A percentile compares a stretch with the other conserved stretches of the same genome.
Evolutionary conservation across 331 rosid genomes (phyloP).

Genomic region (Phaseolus coccineus): DNA sequence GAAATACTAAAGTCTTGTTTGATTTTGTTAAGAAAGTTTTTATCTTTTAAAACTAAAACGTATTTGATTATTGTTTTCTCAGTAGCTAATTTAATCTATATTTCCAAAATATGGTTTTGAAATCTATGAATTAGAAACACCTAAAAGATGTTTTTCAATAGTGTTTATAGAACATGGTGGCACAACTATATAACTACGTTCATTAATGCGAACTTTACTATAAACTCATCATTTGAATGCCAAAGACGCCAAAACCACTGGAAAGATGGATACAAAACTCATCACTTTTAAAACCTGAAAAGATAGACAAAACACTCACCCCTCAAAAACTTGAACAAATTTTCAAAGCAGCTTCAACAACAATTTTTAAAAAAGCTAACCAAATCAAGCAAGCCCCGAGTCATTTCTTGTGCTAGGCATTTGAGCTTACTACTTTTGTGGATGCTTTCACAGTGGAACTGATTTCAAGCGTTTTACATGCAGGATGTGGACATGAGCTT

Average conservation of each 20-base stretch:
- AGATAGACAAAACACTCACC: not conserved
- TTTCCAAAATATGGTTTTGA: no score
- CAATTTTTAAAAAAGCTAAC: not conserved
- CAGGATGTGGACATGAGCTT: constrained; percentile 87
- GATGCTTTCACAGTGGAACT: constrained; percentile 11
- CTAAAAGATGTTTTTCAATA: no score
- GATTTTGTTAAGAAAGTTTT: no score
- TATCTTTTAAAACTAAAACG: no score
- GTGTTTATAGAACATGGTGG: no score
- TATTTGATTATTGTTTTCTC: no score
- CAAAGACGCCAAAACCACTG: not conserved
- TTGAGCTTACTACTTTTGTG: not conserved
- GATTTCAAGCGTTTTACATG: constrained; percentile 37
- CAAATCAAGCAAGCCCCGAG: not conserved
- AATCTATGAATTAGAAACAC: no score
- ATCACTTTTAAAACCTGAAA: not conserved
- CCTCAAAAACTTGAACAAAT: not conserved
- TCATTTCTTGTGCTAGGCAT: constrained; percentile 13
- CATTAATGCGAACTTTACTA: not conserved
- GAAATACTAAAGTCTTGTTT: no score
- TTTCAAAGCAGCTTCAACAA: not conserved
- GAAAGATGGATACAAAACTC: not conserved
- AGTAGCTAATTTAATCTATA: no score
- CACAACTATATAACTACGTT: not conserved
- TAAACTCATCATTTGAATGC: not conserved